Evolutionary conservation across 2,329 filamentous ascomycete species (phyloP).

Genomic region (Penicillium sp.): DNA sequence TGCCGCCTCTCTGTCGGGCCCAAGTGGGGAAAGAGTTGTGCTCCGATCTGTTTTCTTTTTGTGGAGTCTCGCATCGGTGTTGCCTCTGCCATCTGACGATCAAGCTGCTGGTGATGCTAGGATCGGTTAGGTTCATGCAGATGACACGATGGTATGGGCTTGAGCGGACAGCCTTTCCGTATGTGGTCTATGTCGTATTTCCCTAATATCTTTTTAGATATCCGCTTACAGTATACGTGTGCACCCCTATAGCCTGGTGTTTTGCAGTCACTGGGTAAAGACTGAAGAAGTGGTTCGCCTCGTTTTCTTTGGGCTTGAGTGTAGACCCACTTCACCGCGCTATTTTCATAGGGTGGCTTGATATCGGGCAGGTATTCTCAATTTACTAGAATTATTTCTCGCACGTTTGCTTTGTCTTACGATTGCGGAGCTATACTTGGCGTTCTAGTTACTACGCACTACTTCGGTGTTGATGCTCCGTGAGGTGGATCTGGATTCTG

Average conservation of each 20-base stretch:
- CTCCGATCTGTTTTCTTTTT: constrained; percentile 20
- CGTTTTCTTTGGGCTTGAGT: not conserved
- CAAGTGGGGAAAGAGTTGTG: not conserved
- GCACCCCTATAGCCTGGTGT: not conserved
- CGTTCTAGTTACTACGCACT: not conserved
- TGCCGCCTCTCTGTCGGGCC: not conserved
- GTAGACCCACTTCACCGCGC: not conserved
- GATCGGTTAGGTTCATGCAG: constrained; percentile 11
- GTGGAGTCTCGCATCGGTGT: not conserved
- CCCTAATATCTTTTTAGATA: not conserved
- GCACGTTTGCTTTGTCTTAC: not conserved
- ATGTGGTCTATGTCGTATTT: not conserved
- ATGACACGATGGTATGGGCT: constrained; percentile 7
- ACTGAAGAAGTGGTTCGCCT: not conserved
- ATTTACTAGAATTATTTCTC: not conserved
- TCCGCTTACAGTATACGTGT: not conserved
- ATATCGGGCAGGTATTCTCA: constrained; percentile 4
- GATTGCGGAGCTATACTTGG: constrained; percentile 7
- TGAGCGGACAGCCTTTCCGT: not conserved
- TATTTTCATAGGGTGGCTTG: not conserved
- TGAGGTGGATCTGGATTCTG: not conserved
- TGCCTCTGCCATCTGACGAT: constrained; percentile 11
- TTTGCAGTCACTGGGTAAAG: not conserved
- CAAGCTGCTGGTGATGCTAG: constrained; percentile 7
- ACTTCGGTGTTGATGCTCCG: not conserved